Evolutionary conservation across 2,329 filamentous ascomycete genomes (phyloP).

Genomic region (Neofusicoccum sp.): DNA sequence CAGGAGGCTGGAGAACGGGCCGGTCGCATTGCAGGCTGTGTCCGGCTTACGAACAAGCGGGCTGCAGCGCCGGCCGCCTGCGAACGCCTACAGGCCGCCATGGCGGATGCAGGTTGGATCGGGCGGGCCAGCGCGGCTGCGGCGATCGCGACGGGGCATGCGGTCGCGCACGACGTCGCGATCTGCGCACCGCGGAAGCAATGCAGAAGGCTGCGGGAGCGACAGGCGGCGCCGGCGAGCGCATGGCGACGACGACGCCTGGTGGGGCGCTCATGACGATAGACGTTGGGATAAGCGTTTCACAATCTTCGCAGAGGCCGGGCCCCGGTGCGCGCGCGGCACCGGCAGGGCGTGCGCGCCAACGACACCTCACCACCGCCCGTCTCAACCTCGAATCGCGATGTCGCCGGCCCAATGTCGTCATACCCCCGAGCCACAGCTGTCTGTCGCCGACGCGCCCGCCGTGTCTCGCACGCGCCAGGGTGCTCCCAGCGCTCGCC

Average conservation of each 20-base stretch:
- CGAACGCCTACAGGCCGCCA: neutral
- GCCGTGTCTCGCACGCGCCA: neutral
- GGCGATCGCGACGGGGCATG: neutral
- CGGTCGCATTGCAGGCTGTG: neutral
- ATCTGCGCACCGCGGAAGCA: neutral
- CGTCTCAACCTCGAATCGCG: neutral
- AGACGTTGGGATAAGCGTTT: conserved; percentile 9
- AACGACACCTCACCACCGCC: neutral
- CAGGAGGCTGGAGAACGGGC: neutral
- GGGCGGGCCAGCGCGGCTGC: neutral
- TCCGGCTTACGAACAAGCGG: neutral
- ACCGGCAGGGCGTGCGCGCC: neutral
- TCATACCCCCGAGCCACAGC: neutral
- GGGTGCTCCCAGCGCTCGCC: neutral
- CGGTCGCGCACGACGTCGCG: neutral
- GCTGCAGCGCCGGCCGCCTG: neutral
- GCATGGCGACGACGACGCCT: neutral
- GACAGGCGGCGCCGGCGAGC: neutral
- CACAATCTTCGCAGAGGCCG: neutral
- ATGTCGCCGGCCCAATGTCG: neutral
- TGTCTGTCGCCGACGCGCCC: neutral
- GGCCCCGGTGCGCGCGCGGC: neutral
- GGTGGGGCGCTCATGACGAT: neutral
- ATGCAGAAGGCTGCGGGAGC: neutral
- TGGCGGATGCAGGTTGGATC: neutral